Base-by-base conservation (phyloP, 2,329 filamentous ascomycete species). In the Moelleriella libera region DNA sequence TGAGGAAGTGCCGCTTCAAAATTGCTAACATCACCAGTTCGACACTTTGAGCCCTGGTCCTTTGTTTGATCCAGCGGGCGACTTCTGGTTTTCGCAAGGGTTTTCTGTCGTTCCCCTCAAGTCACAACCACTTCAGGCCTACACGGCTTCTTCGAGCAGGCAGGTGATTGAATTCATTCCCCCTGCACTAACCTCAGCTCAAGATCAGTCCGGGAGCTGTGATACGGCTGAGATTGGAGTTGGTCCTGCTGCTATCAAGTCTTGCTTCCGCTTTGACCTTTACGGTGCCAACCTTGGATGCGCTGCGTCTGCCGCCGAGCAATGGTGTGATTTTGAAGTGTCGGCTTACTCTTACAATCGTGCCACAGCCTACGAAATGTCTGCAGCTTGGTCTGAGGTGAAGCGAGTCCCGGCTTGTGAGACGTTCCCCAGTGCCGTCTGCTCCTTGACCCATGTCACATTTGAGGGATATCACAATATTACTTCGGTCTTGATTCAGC, bases 41-140 rank as follows among this genome's bases (percentile, higher is more conserved):
- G 65, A 68, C 47, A 54, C 58, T 12, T 49, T 59, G 5, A 57
- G 57, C n/a, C 49, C 58, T 6, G 66, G 66, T 0, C 65, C 65
- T 8, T 55, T 68, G 2, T 64, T 66, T 54, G 68, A 68, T 28
- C 66, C 66, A 1, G 56, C 59, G 14, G 58, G 63, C 6, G 62
- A 65, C 44, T 57, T 68, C 30, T 68, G 66, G 66, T 68, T 68
- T 48, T 68, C 66, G 30, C 58, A 65, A 49, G 66, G 66, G 2
- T 68, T 68, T 48, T 54, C 66, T 5, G 56, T 68, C 44, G 60
- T 60, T 1, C 64, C 66, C 3, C 62, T 62, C 29, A 61, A 62
- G 7, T 54, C 58, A 3, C 55, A 62, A 34, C 52, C 57, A 21
- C 50, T 55, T 9, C 58, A 64, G 39, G 59, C 62, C 1, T 68